Evolutionary conservation across 169 alveolate species (phyloP), one percentile per base, ranked within the genome.

Genomic region (Eimeria tenella): DNA sequence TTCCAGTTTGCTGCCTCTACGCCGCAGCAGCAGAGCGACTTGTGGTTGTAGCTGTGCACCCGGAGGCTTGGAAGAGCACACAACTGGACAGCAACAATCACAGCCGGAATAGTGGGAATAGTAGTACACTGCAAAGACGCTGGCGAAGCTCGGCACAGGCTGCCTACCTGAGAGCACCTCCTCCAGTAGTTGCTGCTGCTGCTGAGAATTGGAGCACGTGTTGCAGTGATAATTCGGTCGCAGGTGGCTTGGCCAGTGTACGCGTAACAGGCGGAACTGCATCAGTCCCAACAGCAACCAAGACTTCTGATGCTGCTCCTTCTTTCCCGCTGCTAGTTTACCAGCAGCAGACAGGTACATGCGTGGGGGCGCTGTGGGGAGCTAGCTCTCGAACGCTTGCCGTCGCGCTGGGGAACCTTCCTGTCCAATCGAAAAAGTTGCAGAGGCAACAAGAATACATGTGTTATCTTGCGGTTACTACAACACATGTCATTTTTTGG

Each of bases 341-440:
- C 23, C 88, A 79, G 52, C 88, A 79, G 25, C 88, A 79, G 5
- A 53, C 88, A 15, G 88, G 88, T 55, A 68, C 53, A 4, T 79
- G 88, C 53, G 11, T 55, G 8, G 88, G 88, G 55, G 53, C 88
- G 53, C 53, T 79, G 21, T 79, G 88, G 88, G 88, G 88, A 53
- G 53, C 53, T 50, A 53, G 25, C 50, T 79, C 88, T 50, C 88
- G 88, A 56, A 55, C 70, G 71, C 88, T 79, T 79, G 88, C 88
- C 23, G n/a, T 79, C 23, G 88, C 70, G 52, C 53, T 79, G 50
- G 88, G 88, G 55, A 74, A 50, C 42, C 84, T 74, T 4, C 84
- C 62, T 50, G 7, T 49, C 13, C 3, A 21, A 68, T 50, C 71
- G 10, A 9, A 8, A 52, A 55, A 55, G 11, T 23, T 50, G 17